Evolutionary conservation across 148 eudicot species (phyloP), one percentile per base, ranked within the genome.

Genomic region (Amaranthus hypochondriacus): DNA sequence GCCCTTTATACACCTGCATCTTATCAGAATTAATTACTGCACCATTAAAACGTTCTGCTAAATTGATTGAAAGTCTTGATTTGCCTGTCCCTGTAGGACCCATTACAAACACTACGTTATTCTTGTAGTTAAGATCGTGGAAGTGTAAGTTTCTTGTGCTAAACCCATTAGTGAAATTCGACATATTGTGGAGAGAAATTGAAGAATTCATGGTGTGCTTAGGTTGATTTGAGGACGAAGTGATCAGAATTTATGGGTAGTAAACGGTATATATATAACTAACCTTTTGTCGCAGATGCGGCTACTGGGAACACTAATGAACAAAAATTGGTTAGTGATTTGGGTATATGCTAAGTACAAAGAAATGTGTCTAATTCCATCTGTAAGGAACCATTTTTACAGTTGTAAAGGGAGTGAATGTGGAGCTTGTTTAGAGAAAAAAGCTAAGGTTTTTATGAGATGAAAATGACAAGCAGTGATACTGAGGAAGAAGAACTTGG

Each of bases 11-110:
- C 0, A 93, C 86, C 83, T 93, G 98, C 53, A 93, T 93, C 78
- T 91, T 93, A 57, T 93, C 98, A 3, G 89, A 91, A 65, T 93
- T 93, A 42, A 93, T 77, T 4, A 93, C 77, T 69, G 91, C 98
- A 0, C 90, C 91, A 0, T 80, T 81, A 59, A 91, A 83, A 3
- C 57, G 86, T 46, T 83, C 83, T 42, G 98, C 97, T 12, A 93
- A 63, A 73, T 93, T 95, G 9, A 93, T 88, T 1, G 97, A 85
- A 44, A 93, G 95, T 69, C 80, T 87, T 0, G 98, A 93, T 75
- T 91, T 93, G 28, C 98, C 98, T 1, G 98, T 87, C 9, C 98
- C 98, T 4, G 97, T 93, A 5, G 95, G 88, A 5, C 98, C 97
- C 91, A 93, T 83, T 4, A 93, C 96, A 6, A 93, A 76, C 62